phyloP scores from a whole-genome alignment of 148 eudicot species.

The Rhododendron ovatum region DNA sequence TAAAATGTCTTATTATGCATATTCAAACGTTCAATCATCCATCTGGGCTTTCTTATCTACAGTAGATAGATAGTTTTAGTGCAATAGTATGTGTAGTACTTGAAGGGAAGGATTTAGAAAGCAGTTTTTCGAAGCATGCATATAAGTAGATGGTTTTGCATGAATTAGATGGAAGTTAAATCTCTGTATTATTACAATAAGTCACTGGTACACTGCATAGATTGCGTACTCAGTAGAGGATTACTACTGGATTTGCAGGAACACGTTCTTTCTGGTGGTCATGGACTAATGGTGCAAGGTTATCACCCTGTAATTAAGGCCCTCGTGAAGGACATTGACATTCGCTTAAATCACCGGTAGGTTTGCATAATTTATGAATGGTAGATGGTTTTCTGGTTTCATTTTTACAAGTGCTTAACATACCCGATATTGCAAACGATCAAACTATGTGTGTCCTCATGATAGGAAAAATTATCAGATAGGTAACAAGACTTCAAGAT shows the following conservation, averaged over 20 bases:
- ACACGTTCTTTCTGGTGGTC: conserved; percentile 95
- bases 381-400: neutral
- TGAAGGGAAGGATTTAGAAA: neutral
- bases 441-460: neutral
- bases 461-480: neutral
- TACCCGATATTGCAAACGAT: neutral
- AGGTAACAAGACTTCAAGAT: neutral
- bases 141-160: neutral
- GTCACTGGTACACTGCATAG: neutral
- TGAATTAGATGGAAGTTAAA: neutral
- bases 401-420: neutral
- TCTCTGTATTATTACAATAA: neutral
- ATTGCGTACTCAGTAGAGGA: conserved; percentile 8
- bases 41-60: neutral
- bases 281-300: conserved; percentile 95
- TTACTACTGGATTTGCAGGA: conserved; percentile 49
- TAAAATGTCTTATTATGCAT: neutral
- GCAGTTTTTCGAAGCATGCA: neutral
- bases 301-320: conserved; percentile 82
- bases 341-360: conserved; percentile 86
- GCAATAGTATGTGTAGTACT: neutral
- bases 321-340: conserved; percentile 68
- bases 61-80: neutral
- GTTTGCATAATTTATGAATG: conserved; percentile 1
- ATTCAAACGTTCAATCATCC: neutral